Evolutionary conservation across 352 stramenopile species (phyloP).

Genomic region (Hyaloperonospora arabidopsidis): DNA sequence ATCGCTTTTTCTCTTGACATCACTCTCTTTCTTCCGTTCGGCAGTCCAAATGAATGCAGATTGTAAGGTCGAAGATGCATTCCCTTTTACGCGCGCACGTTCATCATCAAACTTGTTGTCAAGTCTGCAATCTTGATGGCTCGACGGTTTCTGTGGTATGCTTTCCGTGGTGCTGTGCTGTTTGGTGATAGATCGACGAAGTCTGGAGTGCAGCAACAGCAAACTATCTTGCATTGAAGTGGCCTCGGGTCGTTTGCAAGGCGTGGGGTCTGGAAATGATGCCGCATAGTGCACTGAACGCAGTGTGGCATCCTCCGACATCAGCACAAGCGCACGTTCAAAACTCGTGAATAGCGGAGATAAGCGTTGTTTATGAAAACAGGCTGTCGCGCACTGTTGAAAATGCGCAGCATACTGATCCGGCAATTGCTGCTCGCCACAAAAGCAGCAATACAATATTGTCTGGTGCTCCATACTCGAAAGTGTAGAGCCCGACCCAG

Average conservation of each 20-base stretch:
- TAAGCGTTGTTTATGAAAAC: conserved; percentile 46
- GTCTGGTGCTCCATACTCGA: conserved; percentile 27
- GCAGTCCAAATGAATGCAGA: neutral
- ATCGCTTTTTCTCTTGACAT: conserved; percentile 12
- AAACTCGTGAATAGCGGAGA: conserved; percentile 58
- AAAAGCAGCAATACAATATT: conserved; percentile 74
- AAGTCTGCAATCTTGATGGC: conserved; percentile 4
- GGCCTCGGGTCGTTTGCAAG: conserved; percentile 21
- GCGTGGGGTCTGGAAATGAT: conserved; percentile 47
- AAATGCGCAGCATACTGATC: conserved; percentile 42
- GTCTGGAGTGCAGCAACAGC: conserved; percentile 29
- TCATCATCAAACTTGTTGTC: conserved; percentile 11
- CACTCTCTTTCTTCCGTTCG: conserved; percentile 14
- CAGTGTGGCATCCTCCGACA: conserved; percentile 59
- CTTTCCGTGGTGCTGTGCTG: conserved; percentile 5
- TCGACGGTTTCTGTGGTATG: conserved; percentile 11
- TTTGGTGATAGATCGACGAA: conserved; percentile 6
- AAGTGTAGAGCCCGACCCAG: conserved; percentile 9
- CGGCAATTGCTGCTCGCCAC: conserved; percentile 32
- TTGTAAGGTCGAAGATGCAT: conserved; percentile 1
- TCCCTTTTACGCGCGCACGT: neutral
- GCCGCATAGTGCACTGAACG: conserved; percentile 67
- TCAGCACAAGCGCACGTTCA: conserved; percentile 46
- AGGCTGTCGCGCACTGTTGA: conserved; percentile 34
- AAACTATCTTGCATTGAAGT: conserved; percentile 44